phyloP scores from a whole-genome alignment of 2,329 filamentous ascomycete species.

The Phaeosphaeriaceae sp. region DNA sequence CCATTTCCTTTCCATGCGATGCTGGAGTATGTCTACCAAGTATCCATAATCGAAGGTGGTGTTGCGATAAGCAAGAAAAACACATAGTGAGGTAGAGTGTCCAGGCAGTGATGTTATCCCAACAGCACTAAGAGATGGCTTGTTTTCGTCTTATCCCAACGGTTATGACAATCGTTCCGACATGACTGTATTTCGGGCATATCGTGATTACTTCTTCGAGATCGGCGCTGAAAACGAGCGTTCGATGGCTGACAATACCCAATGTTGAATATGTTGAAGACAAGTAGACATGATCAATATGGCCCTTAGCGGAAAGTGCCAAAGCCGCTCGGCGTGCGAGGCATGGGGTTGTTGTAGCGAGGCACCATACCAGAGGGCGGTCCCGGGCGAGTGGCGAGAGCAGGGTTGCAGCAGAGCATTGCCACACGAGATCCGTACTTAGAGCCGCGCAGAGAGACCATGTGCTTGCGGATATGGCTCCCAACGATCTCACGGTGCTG shows the following conservation, averaged over 20 bases:
- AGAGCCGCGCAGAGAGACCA: slow-evolving; percentile 97
- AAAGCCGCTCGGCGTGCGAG: slow-evolving; percentile 32
- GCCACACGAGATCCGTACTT: slow-evolving; percentile 98
- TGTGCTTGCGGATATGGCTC: slow-evolving; percentile 94
- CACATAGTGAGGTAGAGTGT: slow-evolving; percentile 29
- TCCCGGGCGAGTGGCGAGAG: slow-evolving; percentile 85
- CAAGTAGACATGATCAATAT: slow-evolving; percentile 16
- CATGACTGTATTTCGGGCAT: slow-evolving; percentile 41
- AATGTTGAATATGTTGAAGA: slow-evolving; percentile 31
- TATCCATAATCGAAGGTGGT: slow-evolving; percentile 24
- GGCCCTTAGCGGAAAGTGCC: slow-evolving; percentile 36
- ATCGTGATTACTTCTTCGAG: slow-evolving; percentile 43
- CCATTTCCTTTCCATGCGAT: slow-evolving; percentile 17
- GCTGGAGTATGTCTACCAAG: slow-evolving; percentile 22
- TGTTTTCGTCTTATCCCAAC: slow-evolving; percentile 41
- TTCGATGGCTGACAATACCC: slow-evolving; percentile 37
- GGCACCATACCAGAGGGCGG: slow-evolving; percentile 70
- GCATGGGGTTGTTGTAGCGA: slow-evolving; percentile 41
- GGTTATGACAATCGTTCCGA: slow-evolving; percentile 37
- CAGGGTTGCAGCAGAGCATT: slow-evolving; percentile 98
- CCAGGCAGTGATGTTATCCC: slow-evolving; percentile 36
- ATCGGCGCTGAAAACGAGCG: slow-evolving; percentile 36
- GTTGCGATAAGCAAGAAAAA: slow-evolving; percentile 44
- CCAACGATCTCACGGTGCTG: slow-evolving; percentile 94
- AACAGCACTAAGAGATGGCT: slow-evolving; percentile 29